Conservation (phyloP, 108 stramenopile genomes). For the Aurantiochytrium sp. region DNA sequence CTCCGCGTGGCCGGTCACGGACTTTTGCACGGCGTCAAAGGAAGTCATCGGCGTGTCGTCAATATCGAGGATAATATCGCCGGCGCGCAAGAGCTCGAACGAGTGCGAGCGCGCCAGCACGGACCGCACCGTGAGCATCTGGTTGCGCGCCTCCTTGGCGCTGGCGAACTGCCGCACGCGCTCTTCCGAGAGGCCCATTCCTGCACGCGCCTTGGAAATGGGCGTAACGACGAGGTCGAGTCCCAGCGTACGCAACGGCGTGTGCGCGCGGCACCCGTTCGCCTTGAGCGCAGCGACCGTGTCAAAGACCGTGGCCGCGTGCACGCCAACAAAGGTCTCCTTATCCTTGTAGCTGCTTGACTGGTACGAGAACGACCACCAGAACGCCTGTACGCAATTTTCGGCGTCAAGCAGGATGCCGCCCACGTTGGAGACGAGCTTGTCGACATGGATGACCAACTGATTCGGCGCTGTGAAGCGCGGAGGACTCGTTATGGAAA, state of each 20-base stretch:
- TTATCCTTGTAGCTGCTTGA: background rate
- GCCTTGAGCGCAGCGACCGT: background rate
- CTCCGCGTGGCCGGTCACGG: background rate
- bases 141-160: background rate
- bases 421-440: constrained; percentile 19
- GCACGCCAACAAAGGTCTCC: background rate
- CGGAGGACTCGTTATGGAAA: background rate
- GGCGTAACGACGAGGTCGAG: background rate
- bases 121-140: background rate
- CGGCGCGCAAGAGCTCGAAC: background rate
- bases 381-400: background rate
- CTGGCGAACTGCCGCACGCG: background rate
- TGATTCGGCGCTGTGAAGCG: constrained; percentile 13
- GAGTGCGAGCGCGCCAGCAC: background rate
- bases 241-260: background rate
- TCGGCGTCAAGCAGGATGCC: background rate
- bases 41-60: background rate
- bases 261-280: background rate
- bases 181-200: background rate
- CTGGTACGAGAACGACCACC: background rate
- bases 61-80: background rate
- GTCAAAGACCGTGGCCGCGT: background rate
- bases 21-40: background rate
- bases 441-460: background rate
- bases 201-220: constrained; percentile 10